A percentile compares a stretch with the other conserved stretches of the same genome.
Conservation (phyloP, 1,284 basidiomycete species). For the Dichomitus squalens region DNA sequence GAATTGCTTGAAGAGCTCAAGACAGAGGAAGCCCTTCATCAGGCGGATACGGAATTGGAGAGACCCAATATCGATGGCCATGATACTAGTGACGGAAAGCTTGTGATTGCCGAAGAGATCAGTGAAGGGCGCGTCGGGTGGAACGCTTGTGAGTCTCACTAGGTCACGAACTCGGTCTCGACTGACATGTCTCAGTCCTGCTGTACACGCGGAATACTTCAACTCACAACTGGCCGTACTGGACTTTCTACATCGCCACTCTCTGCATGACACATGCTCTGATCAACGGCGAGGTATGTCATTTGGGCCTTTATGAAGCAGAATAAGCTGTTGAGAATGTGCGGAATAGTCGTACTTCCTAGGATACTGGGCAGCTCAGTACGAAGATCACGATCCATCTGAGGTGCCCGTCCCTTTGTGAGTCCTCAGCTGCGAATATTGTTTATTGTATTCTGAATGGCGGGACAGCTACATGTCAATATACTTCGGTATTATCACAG, state of each 20-base stretch:
- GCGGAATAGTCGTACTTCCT: slow-evolving; percentile 27
- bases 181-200: neutral
- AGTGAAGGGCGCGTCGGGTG: slow-evolving; percentile 54
- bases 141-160: neutral
- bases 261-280: neutral
- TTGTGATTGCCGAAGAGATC: slow-evolving; percentile 62
- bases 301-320: no score
- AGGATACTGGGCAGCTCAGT: slow-evolving; percentile 28
- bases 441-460: neutral
- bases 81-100: slow-evolving; percentile 42
- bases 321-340: neutral
- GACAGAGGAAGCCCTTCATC: slow-evolving; percentile 38
- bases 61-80: no score
- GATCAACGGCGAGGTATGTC: neutral
- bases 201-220: neutral
- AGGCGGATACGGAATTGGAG: no score
- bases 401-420: slow-evolving; percentile 35
- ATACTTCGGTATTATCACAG: slow-evolving; percentile 40
- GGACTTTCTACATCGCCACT: neutral
- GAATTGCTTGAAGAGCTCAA: slow-evolving; percentile 41
- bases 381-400: slow-evolving; percentile 30
- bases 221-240: neutral
- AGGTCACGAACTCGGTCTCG: neutral
- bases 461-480: slow-evolving; percentile 41
- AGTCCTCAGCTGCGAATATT: slow-evolving; percentile 14